These are phyloP conservation scores for Alnus glutinosa DNA, from an alignment of 306 rosid genomes.

Conservation along the genomic window DNA sequence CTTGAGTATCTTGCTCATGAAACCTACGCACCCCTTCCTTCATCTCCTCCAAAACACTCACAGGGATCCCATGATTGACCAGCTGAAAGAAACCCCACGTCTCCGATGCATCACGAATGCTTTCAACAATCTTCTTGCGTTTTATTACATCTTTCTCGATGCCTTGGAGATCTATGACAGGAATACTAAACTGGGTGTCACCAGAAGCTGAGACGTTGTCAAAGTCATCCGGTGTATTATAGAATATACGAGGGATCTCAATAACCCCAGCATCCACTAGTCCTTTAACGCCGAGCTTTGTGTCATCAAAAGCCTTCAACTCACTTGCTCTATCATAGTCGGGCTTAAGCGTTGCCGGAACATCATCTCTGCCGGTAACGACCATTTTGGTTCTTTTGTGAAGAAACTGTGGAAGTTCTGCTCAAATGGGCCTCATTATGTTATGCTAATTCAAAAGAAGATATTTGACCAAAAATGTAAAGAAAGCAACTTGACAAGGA, in stretches of 20 bases:
- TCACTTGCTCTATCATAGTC: constrained; percentile 33
- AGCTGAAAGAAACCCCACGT: constrained; percentile 56
- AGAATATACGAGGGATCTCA: constrained; percentile 49
- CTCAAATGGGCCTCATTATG: background rate
- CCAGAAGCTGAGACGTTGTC: constrained; percentile 12
- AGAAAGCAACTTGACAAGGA: too few species aligned
- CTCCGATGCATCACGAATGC: constrained; percentile 35
- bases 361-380: background rate
- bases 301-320: constrained; percentile 50
- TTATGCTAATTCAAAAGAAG: too few species aligned
- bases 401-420: background rate
- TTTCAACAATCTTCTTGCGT: constrained; percentile 27
- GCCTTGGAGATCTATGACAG: constrained; percentile 42
- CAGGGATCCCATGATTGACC: constrained; percentile 46
- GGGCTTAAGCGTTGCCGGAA: background rate
- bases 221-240: constrained; percentile 25
- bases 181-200: constrained; percentile 23
- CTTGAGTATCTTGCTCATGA: constrained; percentile 39
- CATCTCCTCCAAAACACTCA: constrained; percentile 30
- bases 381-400: constrained; percentile 7
- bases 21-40: constrained; percentile 37
- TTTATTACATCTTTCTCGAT: background rate
- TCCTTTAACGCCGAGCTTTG: constrained; percentile 66
- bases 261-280: constrained; percentile 61
- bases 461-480: too few species aligned